A percentile compares a stretch with the other conserved stretches of the same genome.
These are phyloP conservation scores for Tolypocladium ovalisporum DNA, from an alignment of 2,329 filamentous ascomycete species.

Conservation along the genomic window DNA sequence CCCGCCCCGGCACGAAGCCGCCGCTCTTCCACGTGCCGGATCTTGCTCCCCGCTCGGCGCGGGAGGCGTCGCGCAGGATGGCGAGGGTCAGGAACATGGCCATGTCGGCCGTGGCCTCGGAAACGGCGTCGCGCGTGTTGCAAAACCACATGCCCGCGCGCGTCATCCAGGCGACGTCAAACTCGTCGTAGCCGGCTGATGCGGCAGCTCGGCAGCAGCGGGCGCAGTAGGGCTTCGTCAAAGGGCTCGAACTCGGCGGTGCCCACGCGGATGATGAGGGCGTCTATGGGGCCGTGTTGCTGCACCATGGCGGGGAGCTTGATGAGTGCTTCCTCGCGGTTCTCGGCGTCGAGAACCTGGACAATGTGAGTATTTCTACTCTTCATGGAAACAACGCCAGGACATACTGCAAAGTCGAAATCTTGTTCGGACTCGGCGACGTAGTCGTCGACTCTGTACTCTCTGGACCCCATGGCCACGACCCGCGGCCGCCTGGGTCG, in stretches of 20 bases:
- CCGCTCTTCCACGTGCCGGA: slow-evolving; percentile 25
- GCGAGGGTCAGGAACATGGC: slow-evolving; percentile 23
- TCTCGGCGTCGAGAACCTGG: slow-evolving; percentile 20
- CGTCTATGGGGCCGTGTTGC: slow-evolving; percentile 29
- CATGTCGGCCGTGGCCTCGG: slow-evolving; percentile 41
- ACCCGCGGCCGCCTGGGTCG: slow-evolving; percentile 3
- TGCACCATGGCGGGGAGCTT: slow-evolving; percentile 24
- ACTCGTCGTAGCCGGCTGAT: slow-evolving; percentile 38
- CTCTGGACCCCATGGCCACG: not conserved
- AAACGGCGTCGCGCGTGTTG: slow-evolving; percentile 40
- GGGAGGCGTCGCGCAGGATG: slow-evolving; percentile 31
- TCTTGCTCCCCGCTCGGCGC: slow-evolving; percentile 24
- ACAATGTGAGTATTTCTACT: not conserved
- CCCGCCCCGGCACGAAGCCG: slow-evolving; percentile 20
- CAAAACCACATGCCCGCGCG: slow-evolving; percentile 37
- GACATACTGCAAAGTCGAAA: slow-evolving; percentile 21
- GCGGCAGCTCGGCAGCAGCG: slow-evolving; percentile 28
- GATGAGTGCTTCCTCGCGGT: slow-evolving; percentile 22
- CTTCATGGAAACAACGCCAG: not conserved
- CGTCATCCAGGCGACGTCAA: slow-evolving; percentile 31
- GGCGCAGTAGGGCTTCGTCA: slow-evolving; percentile 28
- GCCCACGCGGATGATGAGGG: slow-evolving; percentile 38
- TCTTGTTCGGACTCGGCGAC: slow-evolving; percentile 24
- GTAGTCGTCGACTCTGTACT: slow-evolving; percentile 26
- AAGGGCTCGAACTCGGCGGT: slow-evolving; percentile 37